Base-by-base conservation (phyloP, 208 protist species). In the Leishmania gerbilli region DNA sequence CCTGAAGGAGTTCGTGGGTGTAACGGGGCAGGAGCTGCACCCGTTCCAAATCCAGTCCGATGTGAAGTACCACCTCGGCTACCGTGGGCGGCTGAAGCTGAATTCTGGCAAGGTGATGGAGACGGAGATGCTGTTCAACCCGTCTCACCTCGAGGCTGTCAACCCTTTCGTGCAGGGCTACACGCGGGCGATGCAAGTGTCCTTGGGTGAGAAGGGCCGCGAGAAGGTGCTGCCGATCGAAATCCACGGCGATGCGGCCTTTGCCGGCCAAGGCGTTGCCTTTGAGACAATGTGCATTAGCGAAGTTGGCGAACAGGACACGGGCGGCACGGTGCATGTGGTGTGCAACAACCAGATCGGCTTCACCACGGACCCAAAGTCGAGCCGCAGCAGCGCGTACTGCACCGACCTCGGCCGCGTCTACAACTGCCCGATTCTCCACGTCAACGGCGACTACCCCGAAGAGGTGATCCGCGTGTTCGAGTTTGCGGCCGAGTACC, bases 321-420 rank as follows among this genome's bases (percentile, higher is more conserved):
- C 98, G 17, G 98, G 99, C 69, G 99, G 99, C 82, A 99, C 98
- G 13, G 94, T 99, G 77, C 99, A 99, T 89, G 93, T 99, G 42
- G 96, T 99, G 68, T 98, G 99, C 69, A 99, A 99, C 92, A 99
- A 99, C 88, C 99, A 99, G 92, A 99, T 99, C 88, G 98, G 99
- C 84, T 99, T 99, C 91, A 99, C 99, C 45, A 99, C 99, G 1
- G 98, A 99, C 90, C 98, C 99, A 49, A 95, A 91, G 76, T 93
- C 87, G 69, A 95, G 95, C 60, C 96, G 99, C 42, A 99, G 98
- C 53, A 99, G 98, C 53, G 92, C 98, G 8, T 99, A 99, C 89
- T 99, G 97, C 87, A 99, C 98, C 24, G 99, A 99, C 84, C 89
- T 99, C 55, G 99, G 96, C 21, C 99, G 99, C 85, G 93, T 94